Evolutionary conservation across 2,329 filamentous ascomycete species (phyloP).

Genomic region (Botrytis deweyae): DNA sequence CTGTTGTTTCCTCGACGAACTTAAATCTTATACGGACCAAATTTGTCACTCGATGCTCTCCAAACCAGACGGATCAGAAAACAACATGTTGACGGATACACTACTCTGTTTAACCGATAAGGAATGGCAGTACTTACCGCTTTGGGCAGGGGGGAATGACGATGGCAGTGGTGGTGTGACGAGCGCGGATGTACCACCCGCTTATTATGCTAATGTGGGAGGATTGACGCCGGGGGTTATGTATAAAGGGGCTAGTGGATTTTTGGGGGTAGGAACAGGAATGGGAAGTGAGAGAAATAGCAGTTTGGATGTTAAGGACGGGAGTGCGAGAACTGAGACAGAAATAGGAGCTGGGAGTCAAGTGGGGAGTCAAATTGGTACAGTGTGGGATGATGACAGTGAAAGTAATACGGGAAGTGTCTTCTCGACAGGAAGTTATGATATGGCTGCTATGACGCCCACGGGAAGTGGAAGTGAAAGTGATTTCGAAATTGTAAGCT

Average conservation of each 20-base stretch:
- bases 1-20: slow-evolving; percentile 20
- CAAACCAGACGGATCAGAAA: slow-evolving; percentile 12
- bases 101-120: slow-evolving; percentile 54
- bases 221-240: background rate
- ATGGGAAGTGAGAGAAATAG: slow-evolving; percentile 1
- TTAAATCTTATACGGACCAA: slow-evolving; percentile 12
- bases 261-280: slow-evolving; percentile 3
- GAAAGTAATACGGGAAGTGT: background rate
- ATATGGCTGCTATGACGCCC: slow-evolving; percentile 10
- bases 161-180: slow-evolving; percentile 53
- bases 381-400: background rate
- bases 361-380: background rate
- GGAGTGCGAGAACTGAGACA: background rate
- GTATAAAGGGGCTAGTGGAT: slow-evolving; percentile 11
- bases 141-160: slow-evolving; percentile 62
- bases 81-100: slow-evolving; percentile 39
- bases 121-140: slow-evolving; percentile 62
- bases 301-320: slow-evolving; percentile 10
- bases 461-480: slow-evolving; percentile 11
- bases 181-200: slow-evolving; percentile 39
- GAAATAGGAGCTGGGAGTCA: background rate
- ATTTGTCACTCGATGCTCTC: slow-evolving; percentile 21
- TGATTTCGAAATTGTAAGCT: slow-evolving; percentile 4
- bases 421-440: slow-evolving; percentile 12
- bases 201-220: slow-evolving; percentile 21